Base-by-base conservation (phyloP, 176 grass and related monocot species). In the Avena insularis region DNA sequence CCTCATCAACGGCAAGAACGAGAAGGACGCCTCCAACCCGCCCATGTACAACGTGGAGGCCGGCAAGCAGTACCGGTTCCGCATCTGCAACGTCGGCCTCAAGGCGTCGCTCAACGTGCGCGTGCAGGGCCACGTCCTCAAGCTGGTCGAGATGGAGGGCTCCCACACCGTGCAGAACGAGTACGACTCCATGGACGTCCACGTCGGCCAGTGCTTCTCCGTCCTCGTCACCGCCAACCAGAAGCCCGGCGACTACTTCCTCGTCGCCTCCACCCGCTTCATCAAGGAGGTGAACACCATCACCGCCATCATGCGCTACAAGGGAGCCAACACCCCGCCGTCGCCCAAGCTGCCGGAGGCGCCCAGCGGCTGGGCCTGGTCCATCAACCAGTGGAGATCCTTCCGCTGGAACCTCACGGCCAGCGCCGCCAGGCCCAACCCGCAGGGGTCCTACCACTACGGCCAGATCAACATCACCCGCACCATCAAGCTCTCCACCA, bases 401-500 rank as follows among this genome's bases (percentile, higher is more conserved):
- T 96, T 98, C 89, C 85, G 92, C 19, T 98, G 96, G 96, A 98
- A 98, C 87, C 90, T 98, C 50, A 98, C 93, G 45, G 93, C 96
- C 12, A 98, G 96, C 75, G 96, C 96, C 25, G 96, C 96, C 31
- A 80, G 96, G 19, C 96, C 96, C 75, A 98, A 98, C 82, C 96
- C 96, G 31, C 96, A 98, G 92, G 96, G 96, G 0, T 98, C 96
- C 0, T 98, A 98, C 82, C 96, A 98, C 90, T 98, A 98, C 87
- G 96, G 96, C 2, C 90, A 90, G 91, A 98, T 98, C 82, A 91
- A 92, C 84, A 96, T 96, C 81, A 92, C 96, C 12, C 93, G 96
- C 75, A 98, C 96, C 85, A 98, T 98, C 92, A 92, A 78, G 90
- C 87, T 98, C 72, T 63, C 40, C 50, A 87, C 68, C 51, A 33